phyloP scores from a whole-genome alignment of 768 basidiomycete genomes.

The Amanita rubescens region DNA sequence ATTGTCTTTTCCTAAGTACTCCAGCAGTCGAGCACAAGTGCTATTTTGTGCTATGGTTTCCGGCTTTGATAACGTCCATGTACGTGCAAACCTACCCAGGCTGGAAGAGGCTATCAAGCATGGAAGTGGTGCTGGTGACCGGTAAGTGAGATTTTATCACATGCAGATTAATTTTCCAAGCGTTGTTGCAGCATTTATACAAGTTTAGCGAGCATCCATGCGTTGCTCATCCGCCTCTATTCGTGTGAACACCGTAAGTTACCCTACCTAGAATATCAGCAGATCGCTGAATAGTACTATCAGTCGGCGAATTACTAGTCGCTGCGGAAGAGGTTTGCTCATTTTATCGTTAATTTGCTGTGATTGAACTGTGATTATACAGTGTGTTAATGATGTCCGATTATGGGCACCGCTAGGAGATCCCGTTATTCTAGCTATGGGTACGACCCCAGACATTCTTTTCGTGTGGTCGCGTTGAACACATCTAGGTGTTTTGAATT shows the following conservation, averaged over 20 bases:
- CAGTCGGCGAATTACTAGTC: conserved; percentile 51
- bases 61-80: conserved; percentile 59
- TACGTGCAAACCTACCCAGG: conserved; percentile 52
- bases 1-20: conserved; percentile 5
- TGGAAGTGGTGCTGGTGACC: conserved; percentile 60
- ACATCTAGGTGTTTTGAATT: conserved; percentile 46
- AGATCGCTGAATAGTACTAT: background rate
- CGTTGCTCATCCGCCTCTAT: conserved; percentile 45
- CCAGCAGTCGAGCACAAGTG: conserved; percentile 50
- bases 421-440: conserved; percentile 43
- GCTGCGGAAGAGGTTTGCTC: conserved; percentile 52
- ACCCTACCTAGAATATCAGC: background rate
- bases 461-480: background rate
- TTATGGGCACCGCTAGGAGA: conserved; percentile 51
- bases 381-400: conserved; percentile 52
- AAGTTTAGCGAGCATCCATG: conserved; percentile 50
- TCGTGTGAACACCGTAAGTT: conserved; percentile 55
- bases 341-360: background rate
- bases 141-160: conserved; percentile 26
- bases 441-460: conserved; percentile 23
- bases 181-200: conserved; percentile 44
- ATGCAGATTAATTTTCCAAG: background rate
- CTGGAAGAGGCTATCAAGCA: conserved; percentile 58
- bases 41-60: conserved; percentile 58
- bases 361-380: background rate